These are phyloP conservation scores for Achaetomiella virescens DNA, from an alignment of 495 filamentous ascomycete genomes.

Conservation along the genomic window DNA sequence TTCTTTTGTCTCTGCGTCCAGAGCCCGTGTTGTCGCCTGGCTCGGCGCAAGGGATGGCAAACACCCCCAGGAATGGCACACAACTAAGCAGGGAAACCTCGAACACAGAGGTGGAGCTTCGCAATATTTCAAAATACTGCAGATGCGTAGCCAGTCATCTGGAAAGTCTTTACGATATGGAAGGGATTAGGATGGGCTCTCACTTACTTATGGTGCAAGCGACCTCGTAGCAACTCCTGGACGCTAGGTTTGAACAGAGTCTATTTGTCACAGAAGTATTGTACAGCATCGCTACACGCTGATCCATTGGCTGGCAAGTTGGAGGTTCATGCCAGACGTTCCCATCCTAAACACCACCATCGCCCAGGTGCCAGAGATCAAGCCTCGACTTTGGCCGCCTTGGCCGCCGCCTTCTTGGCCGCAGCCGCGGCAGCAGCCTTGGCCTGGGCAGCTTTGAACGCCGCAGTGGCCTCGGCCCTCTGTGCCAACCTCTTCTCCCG, in stretches of 20 bases:
- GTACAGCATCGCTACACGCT: conserved; percentile 4
- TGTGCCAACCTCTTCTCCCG: conserved; percentile 10
- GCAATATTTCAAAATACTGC: background rate
- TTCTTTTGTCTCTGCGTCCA: conserved; percentile 1
- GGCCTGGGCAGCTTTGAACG: conserved; percentile 3
- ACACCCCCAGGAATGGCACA: conserved; percentile 2
- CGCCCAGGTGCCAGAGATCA: background rate
- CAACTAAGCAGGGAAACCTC: background rate
- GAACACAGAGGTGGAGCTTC: background rate
- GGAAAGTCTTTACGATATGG: background rate
- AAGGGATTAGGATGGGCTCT: no score
- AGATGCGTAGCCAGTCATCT: background rate
- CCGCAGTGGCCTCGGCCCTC: conserved; percentile 3
- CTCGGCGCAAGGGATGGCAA: conserved; percentile 9
- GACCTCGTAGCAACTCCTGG: background rate
- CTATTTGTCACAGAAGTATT: conserved; percentile 17
- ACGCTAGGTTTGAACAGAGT: background rate
- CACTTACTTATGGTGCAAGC: background rate
- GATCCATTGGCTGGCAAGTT: background rate
- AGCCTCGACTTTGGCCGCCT: conserved; percentile 8
- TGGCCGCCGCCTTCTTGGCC: background rate
- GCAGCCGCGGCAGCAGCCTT: conserved; percentile 5
- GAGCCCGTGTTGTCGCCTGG: background rate
- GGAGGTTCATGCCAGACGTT: no score
- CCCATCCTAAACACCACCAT: background rate